These are phyloP conservation scores for Peltaster fructicola DNA, from an alignment of 2,329 filamentous ascomycete species.

Conservation along the genomic window DNA sequence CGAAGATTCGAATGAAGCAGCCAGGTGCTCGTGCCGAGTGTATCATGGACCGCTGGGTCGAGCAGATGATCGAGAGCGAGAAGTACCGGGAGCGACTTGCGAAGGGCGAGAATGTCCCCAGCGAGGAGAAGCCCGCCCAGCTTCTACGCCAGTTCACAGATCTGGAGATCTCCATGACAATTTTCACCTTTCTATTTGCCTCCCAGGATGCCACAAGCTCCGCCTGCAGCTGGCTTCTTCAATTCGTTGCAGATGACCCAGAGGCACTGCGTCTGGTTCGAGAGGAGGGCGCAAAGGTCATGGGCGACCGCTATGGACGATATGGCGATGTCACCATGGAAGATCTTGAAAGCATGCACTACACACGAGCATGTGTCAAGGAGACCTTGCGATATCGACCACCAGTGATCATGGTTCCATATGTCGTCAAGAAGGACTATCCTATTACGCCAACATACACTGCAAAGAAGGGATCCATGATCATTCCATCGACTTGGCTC, in stretches of 20 bases:
- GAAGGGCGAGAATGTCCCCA: slow-evolving; percentile 48
- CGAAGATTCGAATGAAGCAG: slow-evolving; percentile 59
- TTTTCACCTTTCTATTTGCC: slow-evolving; percentile 94
- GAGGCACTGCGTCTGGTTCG: slow-evolving; percentile 78
- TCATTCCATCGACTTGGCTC: slow-evolving; percentile 80
- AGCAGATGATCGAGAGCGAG: slow-evolving; percentile 71
- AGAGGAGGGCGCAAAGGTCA: slow-evolving; percentile 41
- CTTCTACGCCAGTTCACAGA: slow-evolving; percentile 76
- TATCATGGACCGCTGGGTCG: slow-evolving; percentile 91
- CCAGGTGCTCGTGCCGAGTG: slow-evolving; percentile 74
- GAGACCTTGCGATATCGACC: slow-evolving; percentile 87
- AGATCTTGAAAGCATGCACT: slow-evolving; percentile 71
- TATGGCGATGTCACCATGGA: slow-evolving; percentile 47
- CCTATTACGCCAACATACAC: slow-evolving; percentile 77
- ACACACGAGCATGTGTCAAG: slow-evolving; percentile 80
- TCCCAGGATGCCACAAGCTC: slow-evolving; percentile 94
- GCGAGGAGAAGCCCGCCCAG: slow-evolving; percentile 62
- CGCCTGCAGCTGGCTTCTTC: slow-evolving; percentile 87
- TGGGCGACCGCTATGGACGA: slow-evolving; percentile 4
- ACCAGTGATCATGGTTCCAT: slow-evolving; percentile 93
- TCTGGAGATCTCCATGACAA: slow-evolving; percentile 77
- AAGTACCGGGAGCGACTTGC: slow-evolving; percentile 63
- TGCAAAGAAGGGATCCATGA: slow-evolving; percentile 89
- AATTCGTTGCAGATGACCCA: slow-evolving; percentile 83
- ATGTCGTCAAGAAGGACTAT: slow-evolving; percentile 87